A percentile compares a stretch with the other conserved stretches of the same genome.
These are phyloP conservation scores for Durio zibethinus DNA, from an alignment of 345 rosid species.

Conservation along the genomic window DNA sequence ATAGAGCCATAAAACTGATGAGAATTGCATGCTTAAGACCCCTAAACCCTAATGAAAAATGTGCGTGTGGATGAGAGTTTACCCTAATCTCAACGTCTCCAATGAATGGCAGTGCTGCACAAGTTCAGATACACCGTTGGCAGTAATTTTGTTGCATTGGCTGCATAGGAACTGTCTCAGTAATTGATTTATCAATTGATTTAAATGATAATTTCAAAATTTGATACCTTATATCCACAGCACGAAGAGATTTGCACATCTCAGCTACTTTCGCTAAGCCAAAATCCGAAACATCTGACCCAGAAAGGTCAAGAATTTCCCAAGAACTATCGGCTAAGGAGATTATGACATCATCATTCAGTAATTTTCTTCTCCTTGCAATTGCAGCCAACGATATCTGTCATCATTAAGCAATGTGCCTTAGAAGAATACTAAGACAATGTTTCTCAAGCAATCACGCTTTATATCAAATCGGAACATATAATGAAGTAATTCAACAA, in stretches of 20 bases:
- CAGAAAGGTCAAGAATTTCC: slow-evolving; percentile 78
- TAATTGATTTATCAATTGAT: background rate
- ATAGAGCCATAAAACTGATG: background rate
- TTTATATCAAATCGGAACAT: background rate
- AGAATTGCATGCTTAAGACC: background rate
- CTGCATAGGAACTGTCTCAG: slow-evolving; percentile 41
- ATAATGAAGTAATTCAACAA: background rate
- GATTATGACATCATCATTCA: slow-evolving; percentile 52
- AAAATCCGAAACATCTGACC: slow-evolving; percentile 67
- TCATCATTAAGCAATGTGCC: slow-evolving; percentile 1
- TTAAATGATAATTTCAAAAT: background rate
- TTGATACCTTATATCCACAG: slow-evolving; percentile 79
- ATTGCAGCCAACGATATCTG: slow-evolving; percentile 70
- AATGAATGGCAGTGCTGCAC: slow-evolving; percentile 60
- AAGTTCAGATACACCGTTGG: slow-evolving; percentile 60
- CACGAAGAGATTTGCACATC: slow-evolving; percentile 61
- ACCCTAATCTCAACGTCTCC: slow-evolving; percentile 88
- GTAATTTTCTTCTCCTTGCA: slow-evolving; percentile 74
- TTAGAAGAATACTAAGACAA: background rate
- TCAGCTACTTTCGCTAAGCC: slow-evolving; percentile 58
- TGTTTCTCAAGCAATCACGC: background rate
- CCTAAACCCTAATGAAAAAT: background rate
- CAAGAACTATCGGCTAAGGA: slow-evolving; percentile 77
- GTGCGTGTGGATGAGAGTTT: slow-evolving; percentile 15
- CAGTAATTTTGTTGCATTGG: slow-evolving; percentile 56